Base-by-base conservation (phyloP, 208 protist genomes). In the Vickermania ingenoplastis region DNA sequence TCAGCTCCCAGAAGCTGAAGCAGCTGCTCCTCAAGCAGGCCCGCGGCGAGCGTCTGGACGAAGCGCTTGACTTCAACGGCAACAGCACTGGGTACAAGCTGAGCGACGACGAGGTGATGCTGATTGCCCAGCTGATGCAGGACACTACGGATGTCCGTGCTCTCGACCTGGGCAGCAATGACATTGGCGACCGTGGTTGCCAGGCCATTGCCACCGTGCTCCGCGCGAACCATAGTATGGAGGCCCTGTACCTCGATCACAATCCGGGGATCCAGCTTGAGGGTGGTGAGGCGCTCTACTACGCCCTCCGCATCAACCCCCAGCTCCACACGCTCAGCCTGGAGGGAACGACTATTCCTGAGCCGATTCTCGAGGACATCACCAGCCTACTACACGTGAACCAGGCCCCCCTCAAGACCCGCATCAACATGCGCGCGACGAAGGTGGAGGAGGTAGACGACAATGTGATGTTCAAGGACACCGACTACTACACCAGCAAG, bases 381-480 rank as follows among this genome's bases (percentile, higher is more conserved):
- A 64, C 68, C 21, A 79, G 73, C 53, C 74, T 94, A 48, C 63
- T 94, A 58, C 83, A 89, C 62, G 75, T 94, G n/a, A 94, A 94
- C 60, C 72, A 89, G 59, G 81, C 75, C 0, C 69, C 73, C 0
- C 57, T 84, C 14, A 71, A 61, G 13, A 68, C 73, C 7, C 55
- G 61, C 41, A 71, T 80, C 7, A 70, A 91, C 53, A 81, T 91
- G 79, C 75, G 75, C 31, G 29, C n/a, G 26, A 48, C 69, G 61
- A 60, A 31, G 21, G 27, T 94, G n/a, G 59, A 77, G 7, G 71
- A 89, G 1, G 27, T 91, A 24, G 61, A 77, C 49, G 75, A 89
- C 55, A 54, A 73, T 4, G 72, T 63, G 25, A 80, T 86, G 67
- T 94, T 94, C 67, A 64, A 62, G 24, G 82, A 67, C 31, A 91